Evolutionary conservation across 495 filamentous ascomycete genomes (phyloP).

Genomic region (Cenococcum geophilum): DNA sequence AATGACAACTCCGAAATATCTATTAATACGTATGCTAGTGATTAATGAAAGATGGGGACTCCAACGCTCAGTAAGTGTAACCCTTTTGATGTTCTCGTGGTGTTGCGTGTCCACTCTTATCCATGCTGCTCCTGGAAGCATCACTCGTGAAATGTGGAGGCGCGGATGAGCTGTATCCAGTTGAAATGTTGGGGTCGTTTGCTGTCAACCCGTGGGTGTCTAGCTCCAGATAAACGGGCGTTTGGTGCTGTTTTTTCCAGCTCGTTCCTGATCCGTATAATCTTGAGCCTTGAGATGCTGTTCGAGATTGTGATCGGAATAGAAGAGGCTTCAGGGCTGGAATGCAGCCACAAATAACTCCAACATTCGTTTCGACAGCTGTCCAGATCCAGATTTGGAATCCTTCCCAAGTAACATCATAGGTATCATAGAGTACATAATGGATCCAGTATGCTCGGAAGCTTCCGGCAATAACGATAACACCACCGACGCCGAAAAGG

Average conservation of each 20-base stretch:
- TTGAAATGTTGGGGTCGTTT: background rate
- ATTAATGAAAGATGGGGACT: background rate
- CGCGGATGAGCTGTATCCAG: background rate
- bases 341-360: conserved; percentile 28
- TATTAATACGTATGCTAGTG: background rate
- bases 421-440: conserved; percentile 26
- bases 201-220: background rate
- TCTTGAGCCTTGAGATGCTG: background rate
- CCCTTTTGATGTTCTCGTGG: background rate
- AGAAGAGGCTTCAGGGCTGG: conserved; percentile 29
- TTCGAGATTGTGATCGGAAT: conserved; percentile 9
- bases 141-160: background rate
- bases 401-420: conserved; percentile 30
- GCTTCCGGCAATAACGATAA: conserved; percentile 27
- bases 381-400: conserved; percentile 30
- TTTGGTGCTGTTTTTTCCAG: background rate
- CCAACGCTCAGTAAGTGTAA: background rate
- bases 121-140: background rate
- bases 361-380: conserved; percentile 28
- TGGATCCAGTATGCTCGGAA: conserved; percentile 27
- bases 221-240: background rate
- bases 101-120: background rate
- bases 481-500: conserved; percentile 24
- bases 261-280: background rate
- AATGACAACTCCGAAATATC: background rate